Base-by-base conservation (phyloP, 352 stramenopile species). In the Elongisporangium prolatum region DNA sequence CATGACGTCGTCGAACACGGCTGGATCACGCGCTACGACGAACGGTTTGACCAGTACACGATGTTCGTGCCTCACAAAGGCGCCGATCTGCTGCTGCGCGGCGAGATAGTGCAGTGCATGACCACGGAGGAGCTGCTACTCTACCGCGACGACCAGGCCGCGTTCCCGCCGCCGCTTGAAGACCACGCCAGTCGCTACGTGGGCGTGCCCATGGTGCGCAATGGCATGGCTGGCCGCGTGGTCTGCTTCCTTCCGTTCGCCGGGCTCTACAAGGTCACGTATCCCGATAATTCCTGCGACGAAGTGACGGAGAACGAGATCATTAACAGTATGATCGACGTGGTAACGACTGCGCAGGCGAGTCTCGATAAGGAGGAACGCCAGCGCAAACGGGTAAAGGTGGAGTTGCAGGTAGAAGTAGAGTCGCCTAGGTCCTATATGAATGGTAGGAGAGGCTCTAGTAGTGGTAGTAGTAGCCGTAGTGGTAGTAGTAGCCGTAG, bases 1-100 rank as follows among this genome's bases (percentile, higher is more conserved):
- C 24, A 34, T 7, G 24, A 34, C 24, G 24, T 34, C 4, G 59
- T 72, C n/a, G 72, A 80, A 52, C 77, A 85, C 62, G 77, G 76
- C 16, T 89, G 82, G 82, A 68, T 92, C 63, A 92, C 82, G 50
- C 72, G 80, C 25, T 92, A 88, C 59, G 74, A 92, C 52, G 63
- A 71, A 37, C 59, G 64, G 5, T 52, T 88, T 37, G 82, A 92
- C 61, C 68, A 54, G 59, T 92, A 90, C 64, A 80, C 77, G 54
- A 63, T 92, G 48, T 89, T 89, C 37, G 62, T 85, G 17, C 82
- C 82, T 11, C 69, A 63, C 21, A 63, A 60, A 24, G 70, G 69
- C 60, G 11, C 56, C 52, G 63, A 52, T 57, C 52, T 67, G 20
- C 52, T 83, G 62, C 58, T 78, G 40, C 68, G 80, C 49, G 68